Evolutionary conservation across 768 basidiomycete genomes (phyloP), one percentile per base, ranked within the genome.

Genomic region (Epithele typhae): DNA sequence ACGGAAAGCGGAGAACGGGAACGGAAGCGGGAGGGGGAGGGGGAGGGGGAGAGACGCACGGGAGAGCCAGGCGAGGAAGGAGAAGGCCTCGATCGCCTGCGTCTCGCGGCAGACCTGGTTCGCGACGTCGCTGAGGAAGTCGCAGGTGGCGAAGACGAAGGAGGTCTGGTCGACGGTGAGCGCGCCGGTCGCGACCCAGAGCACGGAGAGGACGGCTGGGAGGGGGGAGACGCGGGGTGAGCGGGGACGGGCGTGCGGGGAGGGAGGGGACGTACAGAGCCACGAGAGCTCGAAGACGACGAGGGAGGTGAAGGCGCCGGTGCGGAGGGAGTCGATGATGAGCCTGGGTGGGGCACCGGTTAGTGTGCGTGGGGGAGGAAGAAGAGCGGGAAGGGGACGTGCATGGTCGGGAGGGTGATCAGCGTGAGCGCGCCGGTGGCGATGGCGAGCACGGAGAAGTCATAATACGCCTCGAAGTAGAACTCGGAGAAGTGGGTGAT

Each of bases 101-200:
- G 53, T 56, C 42, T 59, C 59, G 35, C 49, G 43, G 51, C 64
- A 65, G 6, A 49, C 56, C 30, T 41, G 50, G 19, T 46, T 49
- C 18, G 64, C 32, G 18, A 48, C 44, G 19, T 35, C 1, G 48
- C 49, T 50, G n/a, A 35, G 12, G 25, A 43, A 53, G 47, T 57
- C 46, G 46, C 55, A 56, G n/a, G 45, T 15, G 17, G n/a, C 15
- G 46, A 38, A 56, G 40, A 34, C 55, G 18, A 3, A 36, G 36
- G 37, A 37, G 15, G 37, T 43, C 40, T 30, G 40, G 43, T 47
- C 37, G 8, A 53, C 52, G 10, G 59, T 57, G 45, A 46, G 40
- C 12, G 53, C 60, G 3, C 36, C 58, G 12, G 54, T 41, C n/a
- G 60, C 60, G 18, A 67, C 44, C 62, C 62, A 67, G 12, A 67